These are phyloP conservation scores for Trichoderma reesei DNA, from an alignment of 495 filamentous ascomycete genomes.

Conservation along the genomic window DNA sequence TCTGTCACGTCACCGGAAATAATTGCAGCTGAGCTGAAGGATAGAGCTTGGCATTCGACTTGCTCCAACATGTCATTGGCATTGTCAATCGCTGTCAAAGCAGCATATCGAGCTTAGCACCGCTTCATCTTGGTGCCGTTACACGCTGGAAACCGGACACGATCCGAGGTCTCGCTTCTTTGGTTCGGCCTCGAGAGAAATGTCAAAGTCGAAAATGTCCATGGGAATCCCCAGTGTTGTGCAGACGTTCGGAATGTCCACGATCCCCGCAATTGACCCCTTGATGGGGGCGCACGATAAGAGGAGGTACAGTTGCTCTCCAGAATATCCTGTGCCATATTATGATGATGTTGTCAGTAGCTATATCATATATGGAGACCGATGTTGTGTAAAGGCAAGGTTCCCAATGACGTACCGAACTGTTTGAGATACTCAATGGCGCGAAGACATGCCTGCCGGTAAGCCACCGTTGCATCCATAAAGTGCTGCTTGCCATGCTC, in stretches of 20 bases:
- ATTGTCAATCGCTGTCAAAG: no score
- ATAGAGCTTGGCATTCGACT: no score
- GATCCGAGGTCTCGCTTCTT: slow-evolving; percentile 8
- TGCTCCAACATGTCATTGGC: no score
- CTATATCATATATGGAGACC: background rate
- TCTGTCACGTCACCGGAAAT: no score
- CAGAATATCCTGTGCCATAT: slow-evolving; percentile 63
- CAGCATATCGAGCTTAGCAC: no score
- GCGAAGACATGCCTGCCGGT: slow-evolving; percentile 67
- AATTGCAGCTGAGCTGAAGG: no score
- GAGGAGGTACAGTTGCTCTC: slow-evolving; percentile 84
- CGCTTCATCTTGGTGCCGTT: background rate
- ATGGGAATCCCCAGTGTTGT: slow-evolving; percentile 84
- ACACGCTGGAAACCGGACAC: background rate
- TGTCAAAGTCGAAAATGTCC: slow-evolving; percentile 96
- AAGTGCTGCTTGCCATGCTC: slow-evolving; percentile 88
- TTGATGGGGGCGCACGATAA: slow-evolving; percentile 85
- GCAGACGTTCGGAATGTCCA: slow-evolving; percentile 78
- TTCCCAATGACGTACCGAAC: slow-evolving; percentile 32
- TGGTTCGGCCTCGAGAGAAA: slow-evolving; percentile 49
- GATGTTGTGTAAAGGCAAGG: background rate
- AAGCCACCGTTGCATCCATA: slow-evolving; percentile 86
- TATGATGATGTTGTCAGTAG: slow-evolving; percentile 47
- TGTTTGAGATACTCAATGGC: slow-evolving; percentile 3
- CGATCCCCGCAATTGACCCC: slow-evolving; percentile 87